Evolutionary conservation across 2,329 filamentous ascomycete genomes (phyloP).

Genomic region (Orbilia javanica): DNA sequence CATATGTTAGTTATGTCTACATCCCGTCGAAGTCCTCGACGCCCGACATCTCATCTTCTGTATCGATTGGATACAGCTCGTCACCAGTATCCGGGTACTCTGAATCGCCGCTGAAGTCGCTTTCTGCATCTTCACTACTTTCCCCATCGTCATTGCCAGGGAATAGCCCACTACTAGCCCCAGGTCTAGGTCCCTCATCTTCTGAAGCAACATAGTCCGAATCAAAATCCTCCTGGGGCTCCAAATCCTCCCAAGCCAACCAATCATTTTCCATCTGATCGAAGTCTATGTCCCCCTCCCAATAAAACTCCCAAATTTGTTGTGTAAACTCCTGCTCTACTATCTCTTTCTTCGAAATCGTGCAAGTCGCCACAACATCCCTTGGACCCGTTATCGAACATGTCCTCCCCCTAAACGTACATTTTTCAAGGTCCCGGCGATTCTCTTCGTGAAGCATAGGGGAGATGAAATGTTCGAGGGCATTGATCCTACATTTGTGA

Average conservation of each 20-base stretch:
- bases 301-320: background rate
- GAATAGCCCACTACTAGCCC: background rate
- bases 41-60: background rate
- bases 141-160: background rate
- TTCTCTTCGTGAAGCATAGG: background rate
- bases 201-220: background rate
- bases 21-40: background rate
- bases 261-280: background rate
- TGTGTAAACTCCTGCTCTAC: background rate
- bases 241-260: background rate
- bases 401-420: background rate
- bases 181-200: background rate
- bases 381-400: too few relatives aligned
- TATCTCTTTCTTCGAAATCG: background rate
- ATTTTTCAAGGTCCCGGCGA: background rate
- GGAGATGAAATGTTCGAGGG: background rate
- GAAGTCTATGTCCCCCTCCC: slow-evolving; percentile 1
- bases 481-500: background rate
- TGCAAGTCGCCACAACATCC: background rate
- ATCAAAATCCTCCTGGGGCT: background rate
- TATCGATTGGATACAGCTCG: background rate
- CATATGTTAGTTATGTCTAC: too few relatives aligned
- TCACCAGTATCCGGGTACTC: slow-evolving; percentile 4
- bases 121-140: background rate
- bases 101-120: background rate